Base-by-base conservation (phyloP, 2,329 filamentous ascomycete species). In the Thelonectria blattea region DNA sequence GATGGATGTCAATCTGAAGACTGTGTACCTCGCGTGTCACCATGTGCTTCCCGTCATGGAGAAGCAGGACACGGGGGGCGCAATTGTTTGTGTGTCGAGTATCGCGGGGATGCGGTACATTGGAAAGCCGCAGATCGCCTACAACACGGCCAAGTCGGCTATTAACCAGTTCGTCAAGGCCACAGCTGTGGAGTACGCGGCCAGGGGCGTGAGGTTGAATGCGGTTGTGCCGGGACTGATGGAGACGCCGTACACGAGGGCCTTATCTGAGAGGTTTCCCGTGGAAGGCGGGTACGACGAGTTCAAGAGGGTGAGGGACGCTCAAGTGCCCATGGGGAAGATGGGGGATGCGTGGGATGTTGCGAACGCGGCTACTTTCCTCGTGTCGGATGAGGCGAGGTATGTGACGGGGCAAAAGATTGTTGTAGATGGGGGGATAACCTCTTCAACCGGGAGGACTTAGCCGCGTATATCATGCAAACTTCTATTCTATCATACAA, bases 341-440 rank as follows among this genome's bases (percentile, higher is more conserved):
- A 87, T 88, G 80, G 85, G 85, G 0, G 81, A 84, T 68, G 82
- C 84, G 0, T 84, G 83, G 75, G 86, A 88, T 71, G 82, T 88
- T 5, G 83, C 85, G 0, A 80, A 85, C 69, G 79, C 84, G 1
- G 84, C 80, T 5, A 67, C 84, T 12, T 88, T 87, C 64, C 74
- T 89, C 56, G 85, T 79, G 3, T 86, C 83, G 37, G 80, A 84
- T 47, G 84, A 86, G 62, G 83, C 85, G 3, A 78, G 75, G 37
- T 89, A 89, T 68, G 81, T 89, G 4, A 89, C 85, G 1, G 86
- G 86, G 1, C 79, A 83, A 67, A 79, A 80, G 68, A 73, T 85
- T 64, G 76, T 84, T 11, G 76, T 83, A 3, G 81, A 82, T 69
- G 81, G 80, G 0, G 80, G 79, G 0, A 76, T 80, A 30, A 78